These are phyloP conservation scores for Fusarium odoratissimum DNA, from an alignment of 2,329 filamentous ascomycete genomes.

Conservation along the genomic window DNA sequence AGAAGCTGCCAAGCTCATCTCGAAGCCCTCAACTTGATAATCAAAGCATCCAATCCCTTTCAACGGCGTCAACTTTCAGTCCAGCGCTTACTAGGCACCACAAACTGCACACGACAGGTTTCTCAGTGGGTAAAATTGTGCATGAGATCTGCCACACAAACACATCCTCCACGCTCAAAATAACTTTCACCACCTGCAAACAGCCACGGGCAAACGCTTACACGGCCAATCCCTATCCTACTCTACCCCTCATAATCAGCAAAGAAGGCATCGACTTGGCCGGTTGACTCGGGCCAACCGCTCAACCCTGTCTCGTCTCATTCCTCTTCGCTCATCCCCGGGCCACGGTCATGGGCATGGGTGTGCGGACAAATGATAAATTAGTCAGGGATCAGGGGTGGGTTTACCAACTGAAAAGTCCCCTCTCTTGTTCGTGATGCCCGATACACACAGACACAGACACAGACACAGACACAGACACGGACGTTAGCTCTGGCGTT, in stretches of 20 bases:
- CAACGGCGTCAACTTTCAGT: slow-evolving; percentile 5
- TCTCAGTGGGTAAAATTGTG: slow-evolving; percentile 12
- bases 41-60: neutral
- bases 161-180: slow-evolving; percentile 1
- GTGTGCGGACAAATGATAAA: slow-evolving; percentile 34
- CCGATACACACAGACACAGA: slow-evolving; percentile 1
- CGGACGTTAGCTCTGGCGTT: neutral
- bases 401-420: slow-evolving; percentile 1
- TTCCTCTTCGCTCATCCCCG: slow-evolving; percentile 31
- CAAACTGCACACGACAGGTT: slow-evolving; percentile 11
- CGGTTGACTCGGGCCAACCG: slow-evolving; percentile 22
- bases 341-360: slow-evolving; percentile 18
- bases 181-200: slow-evolving; percentile 6
- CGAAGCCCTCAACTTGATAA: slow-evolving; percentile 9
- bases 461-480: neutral
- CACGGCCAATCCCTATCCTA: slow-evolving; percentile 28
- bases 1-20: slow-evolving; percentile 13
- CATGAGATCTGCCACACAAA: slow-evolving; percentile 27
- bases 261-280: neutral
- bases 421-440: neutral
- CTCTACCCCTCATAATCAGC: slow-evolving; percentile 25
- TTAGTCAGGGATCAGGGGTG: slow-evolving; percentile 35
- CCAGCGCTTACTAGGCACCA: slow-evolving; percentile 7
- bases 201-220: slow-evolving; percentile 11
- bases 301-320: slow-evolving; percentile 23